A percentile compares a stretch with the other conserved stretches of the same genome.
Conservation (phyloP, 1,139 yeast genomes). For the Wickerhamiella infanticola region DNA sequence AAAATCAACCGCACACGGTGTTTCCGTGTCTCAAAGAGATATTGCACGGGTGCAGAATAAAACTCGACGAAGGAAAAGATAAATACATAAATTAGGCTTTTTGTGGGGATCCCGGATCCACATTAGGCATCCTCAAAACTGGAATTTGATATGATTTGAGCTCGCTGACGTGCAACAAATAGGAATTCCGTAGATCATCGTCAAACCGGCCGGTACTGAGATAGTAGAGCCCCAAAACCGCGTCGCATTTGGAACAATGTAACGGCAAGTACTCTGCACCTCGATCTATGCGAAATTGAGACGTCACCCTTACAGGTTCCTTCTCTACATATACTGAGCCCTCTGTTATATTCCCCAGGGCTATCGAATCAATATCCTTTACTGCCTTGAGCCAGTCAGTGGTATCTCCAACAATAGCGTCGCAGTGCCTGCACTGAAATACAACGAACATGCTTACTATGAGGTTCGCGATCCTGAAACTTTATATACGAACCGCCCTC, state of each 20-base stretch:
- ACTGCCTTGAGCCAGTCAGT: slow-evolving; percentile 1
- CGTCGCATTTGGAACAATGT: not conserved
- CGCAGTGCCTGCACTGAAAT: not conserved
- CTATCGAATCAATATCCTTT: not conserved
- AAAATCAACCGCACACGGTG: slow-evolving; percentile 63
- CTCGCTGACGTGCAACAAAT: not conserved
- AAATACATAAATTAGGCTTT: not conserved
- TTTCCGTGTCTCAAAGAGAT: slow-evolving; percentile 56
- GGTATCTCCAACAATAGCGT: slow-evolving; percentile 1
- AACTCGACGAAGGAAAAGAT: slow-evolving; percentile 1
- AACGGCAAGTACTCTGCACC: not conserved
- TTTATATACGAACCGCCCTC: not conserved
- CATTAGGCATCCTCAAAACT: too few species aligned
- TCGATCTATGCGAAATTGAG: not conserved
- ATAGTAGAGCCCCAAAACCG: not conserved
- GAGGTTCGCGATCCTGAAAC: not conserved
- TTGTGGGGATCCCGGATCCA: too few species aligned
- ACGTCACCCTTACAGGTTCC: not conserved
- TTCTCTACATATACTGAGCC: not conserved
- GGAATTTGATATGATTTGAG: not conserved
- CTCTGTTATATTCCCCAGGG: not conserved
- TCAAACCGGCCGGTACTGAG: not conserved
- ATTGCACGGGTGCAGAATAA: slow-evolving; percentile 26
- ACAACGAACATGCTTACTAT: not conserved
- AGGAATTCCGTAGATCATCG: not conserved